Evolutionary conservation across 2,329 filamentous ascomycete genomes (phyloP).

Genomic region (Hortaea werneckii): DNA sequence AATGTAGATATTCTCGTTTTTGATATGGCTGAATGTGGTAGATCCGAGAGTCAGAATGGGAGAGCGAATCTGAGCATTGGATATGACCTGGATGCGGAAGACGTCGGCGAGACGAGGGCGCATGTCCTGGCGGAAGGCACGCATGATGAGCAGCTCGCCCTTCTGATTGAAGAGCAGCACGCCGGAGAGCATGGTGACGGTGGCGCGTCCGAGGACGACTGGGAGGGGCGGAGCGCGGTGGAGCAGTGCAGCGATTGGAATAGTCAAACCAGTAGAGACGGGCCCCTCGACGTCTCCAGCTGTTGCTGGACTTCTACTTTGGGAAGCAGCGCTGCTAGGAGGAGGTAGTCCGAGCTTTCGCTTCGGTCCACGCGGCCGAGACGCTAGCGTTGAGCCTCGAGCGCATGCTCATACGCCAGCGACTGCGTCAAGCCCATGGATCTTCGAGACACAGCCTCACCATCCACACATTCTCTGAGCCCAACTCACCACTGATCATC

Average conservation of each 20-base stretch:
- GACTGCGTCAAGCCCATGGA: background rate
- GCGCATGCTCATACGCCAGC: background rate
- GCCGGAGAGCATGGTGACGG: constrained; percentile 77
- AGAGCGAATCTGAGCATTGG: constrained; percentile 92
- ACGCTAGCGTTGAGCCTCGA: background rate
- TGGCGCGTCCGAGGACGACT: constrained; percentile 8
- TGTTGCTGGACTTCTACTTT: background rate
- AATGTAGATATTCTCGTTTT: constrained; percentile 97
- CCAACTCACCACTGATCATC: no score
- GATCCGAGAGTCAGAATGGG: constrained; percentile 94
- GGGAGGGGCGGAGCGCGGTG: background rate
- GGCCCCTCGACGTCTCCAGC: background rate
- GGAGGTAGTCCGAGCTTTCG: background rate
- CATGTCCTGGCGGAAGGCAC: constrained; percentile 96
- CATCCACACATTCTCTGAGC: background rate
- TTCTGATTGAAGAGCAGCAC: constrained; percentile 99
- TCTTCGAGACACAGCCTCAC: background rate
- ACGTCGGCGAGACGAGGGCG: constrained; percentile 94
- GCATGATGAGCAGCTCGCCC: constrained; percentile 98
- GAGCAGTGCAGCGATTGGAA: no score
- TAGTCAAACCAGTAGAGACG: background rate
- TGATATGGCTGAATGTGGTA: constrained; percentile 98
- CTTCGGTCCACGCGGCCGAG: background rate
- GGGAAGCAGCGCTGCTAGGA: no score
- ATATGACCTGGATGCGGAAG: constrained; percentile 97